Evolutionary conservation across 306 rosid genomes (phyloP).

Genomic region (Cucumis cinereus): DNA sequence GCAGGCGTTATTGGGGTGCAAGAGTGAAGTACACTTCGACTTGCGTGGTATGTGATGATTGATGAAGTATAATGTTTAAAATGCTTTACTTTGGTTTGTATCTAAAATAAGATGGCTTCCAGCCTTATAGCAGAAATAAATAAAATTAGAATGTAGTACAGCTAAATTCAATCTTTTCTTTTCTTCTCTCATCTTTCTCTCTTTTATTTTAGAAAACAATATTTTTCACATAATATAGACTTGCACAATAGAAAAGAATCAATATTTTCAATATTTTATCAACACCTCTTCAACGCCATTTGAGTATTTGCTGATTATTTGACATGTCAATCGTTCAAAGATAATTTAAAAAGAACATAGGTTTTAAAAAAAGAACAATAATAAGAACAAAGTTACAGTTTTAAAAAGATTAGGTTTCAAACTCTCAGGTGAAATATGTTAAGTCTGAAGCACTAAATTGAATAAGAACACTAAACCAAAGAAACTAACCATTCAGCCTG

Average conservation of each 20-base stretch:
- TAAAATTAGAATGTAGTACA: not conserved
- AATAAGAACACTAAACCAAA: no score
- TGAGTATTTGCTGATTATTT: no score
- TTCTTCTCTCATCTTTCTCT: no score
- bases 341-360: not conserved
- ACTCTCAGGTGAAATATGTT: no score
- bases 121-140: not conserved
- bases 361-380: no score
- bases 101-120: not conserved
- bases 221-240: not conserved
- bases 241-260: not conserved
- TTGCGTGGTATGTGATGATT: not conserved
- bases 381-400: no score
- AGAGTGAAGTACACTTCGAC: constrained; percentile 28
- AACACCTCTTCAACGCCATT: not conserved
- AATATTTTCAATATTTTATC: not conserved
- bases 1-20: constrained; percentile 81
- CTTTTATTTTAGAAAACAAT: not conserved
- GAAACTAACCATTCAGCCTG: no score
- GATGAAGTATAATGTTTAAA: not conserved
- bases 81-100: not conserved
- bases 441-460: no score
- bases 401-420: no score
- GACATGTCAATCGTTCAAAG: no score
- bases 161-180: no score